Evolutionary conservation across 2,329 filamentous ascomycete species (phyloP).

Genomic region (Penicillium sp.): DNA sequence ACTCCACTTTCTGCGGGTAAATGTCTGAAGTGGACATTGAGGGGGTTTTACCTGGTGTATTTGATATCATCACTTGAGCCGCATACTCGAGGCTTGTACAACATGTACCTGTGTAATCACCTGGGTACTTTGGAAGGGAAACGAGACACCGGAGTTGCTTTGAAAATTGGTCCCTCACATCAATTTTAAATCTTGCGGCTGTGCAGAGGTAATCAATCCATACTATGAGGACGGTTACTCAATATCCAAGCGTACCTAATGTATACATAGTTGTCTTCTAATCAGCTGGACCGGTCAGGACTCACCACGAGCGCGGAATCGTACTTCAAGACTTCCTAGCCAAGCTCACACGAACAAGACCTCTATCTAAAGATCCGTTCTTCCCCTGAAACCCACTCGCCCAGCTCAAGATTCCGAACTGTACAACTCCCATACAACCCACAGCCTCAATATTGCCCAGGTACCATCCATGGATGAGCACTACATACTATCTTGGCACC

Average conservation of each 20-base stretch:
- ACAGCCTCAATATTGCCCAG: not conserved
- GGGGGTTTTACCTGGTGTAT: not conserved
- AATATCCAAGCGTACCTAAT: too few species aligned
- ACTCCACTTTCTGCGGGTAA: not conserved
- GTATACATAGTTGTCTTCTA: not conserved
- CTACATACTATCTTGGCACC: not conserved
- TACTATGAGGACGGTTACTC: too few species aligned
- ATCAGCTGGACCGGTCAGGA: not conserved
- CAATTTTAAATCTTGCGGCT: too few species aligned
- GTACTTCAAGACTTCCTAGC: not conserved
- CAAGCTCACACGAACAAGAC: too few species aligned
- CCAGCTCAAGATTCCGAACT: too few species aligned
- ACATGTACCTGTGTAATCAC: not conserved
- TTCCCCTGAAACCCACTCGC: not conserved
- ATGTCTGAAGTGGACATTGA: not conserved
- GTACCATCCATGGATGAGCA: not conserved
- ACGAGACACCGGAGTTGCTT: too few species aligned
- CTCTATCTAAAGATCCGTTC: not conserved
- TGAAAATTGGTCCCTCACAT: too few species aligned
- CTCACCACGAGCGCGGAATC: not conserved
- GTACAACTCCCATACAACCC: too few species aligned
- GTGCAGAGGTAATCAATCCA: too few species aligned
- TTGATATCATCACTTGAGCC: not conserved
- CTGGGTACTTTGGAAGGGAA: not conserved
- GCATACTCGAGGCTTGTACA: not conserved